These are phyloP conservation scores for Tuber borchii DNA, from an alignment of 495 filamentous ascomycete species.

Conservation along the genomic window DNA sequence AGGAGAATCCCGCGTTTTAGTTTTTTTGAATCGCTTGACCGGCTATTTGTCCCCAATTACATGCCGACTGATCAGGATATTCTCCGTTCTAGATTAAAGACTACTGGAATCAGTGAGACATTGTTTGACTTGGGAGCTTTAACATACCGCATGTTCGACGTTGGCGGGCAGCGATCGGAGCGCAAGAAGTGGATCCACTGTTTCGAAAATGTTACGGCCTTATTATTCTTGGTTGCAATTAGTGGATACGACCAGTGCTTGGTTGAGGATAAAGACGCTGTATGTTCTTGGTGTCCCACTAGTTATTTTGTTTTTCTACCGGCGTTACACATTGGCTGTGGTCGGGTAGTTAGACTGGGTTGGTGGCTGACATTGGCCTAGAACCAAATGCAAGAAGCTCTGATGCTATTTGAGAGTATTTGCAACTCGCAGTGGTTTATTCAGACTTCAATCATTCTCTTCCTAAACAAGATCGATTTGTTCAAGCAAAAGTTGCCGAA, in stretches of 20 bases:
- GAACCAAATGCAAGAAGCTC: slow-evolving; percentile 99
- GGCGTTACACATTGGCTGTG: neutral
- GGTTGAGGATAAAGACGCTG: slow-evolving; percentile 94
- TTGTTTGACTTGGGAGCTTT: slow-evolving; percentile 89
- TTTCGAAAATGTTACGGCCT: slow-evolving; percentile 91
- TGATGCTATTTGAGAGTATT: slow-evolving; percentile 97
- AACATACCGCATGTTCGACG: slow-evolving; percentile 98
- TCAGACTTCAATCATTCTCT: slow-evolving; percentile 90
- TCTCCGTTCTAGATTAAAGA: slow-evolving; percentile 81
- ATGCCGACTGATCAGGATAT: slow-evolving; percentile 96
- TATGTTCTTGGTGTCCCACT: slow-evolving; percentile 49
- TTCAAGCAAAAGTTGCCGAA: slow-evolving; percentile 81
- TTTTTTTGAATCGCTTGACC: slow-evolving; percentile 85
- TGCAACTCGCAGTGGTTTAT: slow-evolving; percentile 98
- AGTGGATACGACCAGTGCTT: slow-evolving; percentile 96
- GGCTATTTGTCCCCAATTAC: slow-evolving; percentile 78
- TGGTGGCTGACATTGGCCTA: slow-evolving; percentile 42
- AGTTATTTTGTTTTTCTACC: slow-evolving; percentile 10
- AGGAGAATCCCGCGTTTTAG: slow-evolving; percentile 46
- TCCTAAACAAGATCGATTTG: slow-evolving; percentile 98
- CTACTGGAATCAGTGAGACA: slow-evolving; percentile 95
- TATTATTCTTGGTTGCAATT: slow-evolving; percentile 91
- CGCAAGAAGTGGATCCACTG: slow-evolving; percentile 99
- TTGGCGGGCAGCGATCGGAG: slow-evolving; percentile 93
- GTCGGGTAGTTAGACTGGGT: neutral